A percentile compares a stretch with the other conserved stretches of the same genome.
phyloP scores from a whole-genome alignment of 2,329 filamentous ascomycete species.

The Colletotrichum endophyticum region DNA sequence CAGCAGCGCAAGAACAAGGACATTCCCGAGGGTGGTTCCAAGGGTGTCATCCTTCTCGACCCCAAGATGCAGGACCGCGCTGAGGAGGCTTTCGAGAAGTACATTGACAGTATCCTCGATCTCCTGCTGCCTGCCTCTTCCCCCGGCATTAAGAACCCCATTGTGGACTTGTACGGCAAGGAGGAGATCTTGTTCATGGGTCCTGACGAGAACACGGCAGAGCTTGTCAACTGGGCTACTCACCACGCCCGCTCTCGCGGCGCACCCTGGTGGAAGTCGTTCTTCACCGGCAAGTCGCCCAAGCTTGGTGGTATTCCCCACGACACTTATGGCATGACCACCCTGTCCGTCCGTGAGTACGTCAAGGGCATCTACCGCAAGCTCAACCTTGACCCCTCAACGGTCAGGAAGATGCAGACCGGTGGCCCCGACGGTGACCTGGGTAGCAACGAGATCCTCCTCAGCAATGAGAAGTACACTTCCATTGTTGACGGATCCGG shows the following conservation, averaged over 20 bases:
- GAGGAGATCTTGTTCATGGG: constrained; percentile 99
- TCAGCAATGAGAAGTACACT: constrained; percentile 94
- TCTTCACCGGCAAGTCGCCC: constrained; percentile 98
- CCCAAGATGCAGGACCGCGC: constrained; percentile 93
- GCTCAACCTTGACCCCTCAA: constrained; percentile 83
- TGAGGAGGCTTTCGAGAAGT: constrained; percentile 95
- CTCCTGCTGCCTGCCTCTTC: constrained; percentile 87
- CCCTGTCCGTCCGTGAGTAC: constrained; percentile 93
- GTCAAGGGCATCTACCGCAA: constrained; percentile 97
- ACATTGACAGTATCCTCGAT: constrained; percentile 98
- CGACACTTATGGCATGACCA: constrained; percentile 97
- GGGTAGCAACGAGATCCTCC: constrained; percentile 95
- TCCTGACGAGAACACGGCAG: constrained; percentile 97
- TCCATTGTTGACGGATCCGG: constrained; percentile 96
- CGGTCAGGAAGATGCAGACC: constrained; percentile 93
- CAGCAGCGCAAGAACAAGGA: constrained; percentile 99
- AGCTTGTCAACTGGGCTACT: constrained; percentile 98
- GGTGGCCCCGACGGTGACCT: constrained; percentile 96
- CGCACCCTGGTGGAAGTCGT: constrained; percentile 99
- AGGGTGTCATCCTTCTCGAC: constrained; percentile 95
- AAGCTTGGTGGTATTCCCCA: constrained; percentile 96
- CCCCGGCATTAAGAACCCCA: constrained; percentile 98
- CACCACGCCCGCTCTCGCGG: constrained; percentile 87
- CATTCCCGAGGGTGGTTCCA: constrained; percentile 96
- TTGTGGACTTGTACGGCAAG: constrained; percentile 94